Base-by-base conservation (phyloP, 257 asterid genomes). In the Pogostemon cablin region DNA sequence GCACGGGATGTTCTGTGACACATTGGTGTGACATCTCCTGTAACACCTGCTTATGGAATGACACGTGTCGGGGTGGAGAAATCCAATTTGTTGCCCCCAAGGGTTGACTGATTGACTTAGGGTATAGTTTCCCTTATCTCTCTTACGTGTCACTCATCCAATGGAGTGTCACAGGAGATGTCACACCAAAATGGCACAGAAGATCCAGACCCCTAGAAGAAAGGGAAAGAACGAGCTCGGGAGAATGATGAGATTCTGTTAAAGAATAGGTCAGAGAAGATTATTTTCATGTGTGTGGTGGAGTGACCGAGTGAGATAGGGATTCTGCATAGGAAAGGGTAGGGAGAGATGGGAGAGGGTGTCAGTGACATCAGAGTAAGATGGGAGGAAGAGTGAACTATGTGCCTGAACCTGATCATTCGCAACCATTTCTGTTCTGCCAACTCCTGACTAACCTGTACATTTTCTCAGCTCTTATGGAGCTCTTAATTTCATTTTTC, bases 351-450 rank as follows among this genome's bases (percentile, higher is more conserved):
- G 60, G 15, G 44, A 63, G 47, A 9, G 60, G 60, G 60, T 34
- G 71, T 12, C 48, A n/a, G 58, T 65, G 38, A 48, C 58, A 49
- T 65, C 49, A 9, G 48, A 65, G 60, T 34, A 65, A 34, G n/a
- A 25, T 47, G 69, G 15, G 38, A 49, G 47, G 49, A 12, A 65
- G 44, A 34, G 41, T 48, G 48, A 54, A 40, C 15, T 61, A 8
- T 35, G 3, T 65, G 71, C n/a, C 20, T 12, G 12, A 50, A 67
- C 38, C 15, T 49, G 38, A n/a, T 8, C 15, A 7, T 38, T 52
- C 59, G 6, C 40, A 7, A 3, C 17, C 7, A 5, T 56, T 15
- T 53, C 4, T 41, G 4, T 2, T 39, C 53, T 60, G 37, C 68
- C 32, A 10, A 65, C 38, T 15, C 15, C 12, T 37, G 12, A 39